These are phyloP conservation scores for Chrysopogon serrulatus DNA, from an alignment of 176 grass and related monocot genomes.

Conservation along the genomic window DNA sequence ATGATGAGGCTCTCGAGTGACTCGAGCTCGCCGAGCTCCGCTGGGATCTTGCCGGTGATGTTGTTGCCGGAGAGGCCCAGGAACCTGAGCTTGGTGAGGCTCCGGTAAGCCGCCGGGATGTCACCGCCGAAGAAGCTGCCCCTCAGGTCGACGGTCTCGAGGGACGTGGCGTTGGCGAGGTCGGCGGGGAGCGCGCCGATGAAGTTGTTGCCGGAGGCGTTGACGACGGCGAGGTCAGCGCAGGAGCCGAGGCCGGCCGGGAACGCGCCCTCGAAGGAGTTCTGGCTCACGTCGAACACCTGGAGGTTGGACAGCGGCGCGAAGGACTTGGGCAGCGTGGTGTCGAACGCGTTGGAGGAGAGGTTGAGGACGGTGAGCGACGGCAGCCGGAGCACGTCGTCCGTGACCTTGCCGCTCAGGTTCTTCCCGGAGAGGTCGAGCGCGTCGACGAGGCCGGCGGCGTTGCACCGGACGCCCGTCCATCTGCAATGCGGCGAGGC, in stretches of 20 bases:
- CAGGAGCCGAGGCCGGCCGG: conserved; percentile 72
- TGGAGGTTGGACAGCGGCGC: conserved; percentile 43
- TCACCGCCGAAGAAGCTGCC: conserved; percentile 72
- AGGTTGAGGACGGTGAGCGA: conserved; percentile 69
- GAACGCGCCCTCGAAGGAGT: conserved; percentile 70
- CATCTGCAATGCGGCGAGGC: conserved; percentile 62
- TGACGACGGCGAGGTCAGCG: conserved; percentile 40
- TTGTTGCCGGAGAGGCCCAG: conserved; percentile 90
- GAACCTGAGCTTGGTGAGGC: conserved; percentile 71
- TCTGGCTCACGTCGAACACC: conserved; percentile 78
- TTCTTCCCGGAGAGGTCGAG: conserved; percentile 74
- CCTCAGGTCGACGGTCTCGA: conserved; percentile 66
- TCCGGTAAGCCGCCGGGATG: conserved; percentile 70
- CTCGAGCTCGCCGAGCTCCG: conserved; percentile 64
- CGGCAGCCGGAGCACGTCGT: conserved; percentile 48
- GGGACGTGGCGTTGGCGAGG: conserved; percentile 63
- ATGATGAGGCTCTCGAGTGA: conserved; percentile 80
- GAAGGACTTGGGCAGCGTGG: conserved; percentile 59
- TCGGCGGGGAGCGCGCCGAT: conserved; percentile 59
- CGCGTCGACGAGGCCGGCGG: conserved; percentile 36
- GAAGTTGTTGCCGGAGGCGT: conserved; percentile 88
- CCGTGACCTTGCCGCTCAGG: conserved; percentile 62
- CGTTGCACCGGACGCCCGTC: conserved; percentile 64
- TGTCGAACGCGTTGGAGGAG: conserved; percentile 67
- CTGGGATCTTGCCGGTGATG: conserved; percentile 76